Percentiles rank a stretch among this genome's conserved stretches.
These are phyloP conservation scores for Saturnispora halmiae DNA, from an alignment of 805 yeast genomes.

Conservation along the genomic window DNA sequence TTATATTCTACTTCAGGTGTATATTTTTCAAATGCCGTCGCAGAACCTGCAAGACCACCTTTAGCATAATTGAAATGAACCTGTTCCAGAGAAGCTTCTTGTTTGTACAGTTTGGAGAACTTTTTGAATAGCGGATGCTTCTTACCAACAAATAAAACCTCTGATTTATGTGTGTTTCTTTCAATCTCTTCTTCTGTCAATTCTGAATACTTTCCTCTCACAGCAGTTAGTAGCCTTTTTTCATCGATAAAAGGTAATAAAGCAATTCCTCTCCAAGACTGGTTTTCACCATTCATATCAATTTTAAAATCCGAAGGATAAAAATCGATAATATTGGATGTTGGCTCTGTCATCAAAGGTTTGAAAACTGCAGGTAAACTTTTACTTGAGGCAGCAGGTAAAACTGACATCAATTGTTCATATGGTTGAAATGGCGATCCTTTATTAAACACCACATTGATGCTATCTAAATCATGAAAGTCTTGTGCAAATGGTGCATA, in stretches of 20 bases:
- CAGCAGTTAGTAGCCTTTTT: conserved; percentile 55
- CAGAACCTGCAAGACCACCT: conserved; percentile 54
- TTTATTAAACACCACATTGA: conserved; percentile 46
- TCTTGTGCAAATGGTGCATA: conserved; percentile 97
- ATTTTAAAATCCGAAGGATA: conserved; percentile 83
- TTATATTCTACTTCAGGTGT: conserved; percentile 28
- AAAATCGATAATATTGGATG: conserved; percentile 80
- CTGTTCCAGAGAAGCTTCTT: conserved; percentile 32
- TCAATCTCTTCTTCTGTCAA: conserved; percentile 59
- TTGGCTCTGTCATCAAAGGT: conserved; percentile 68
- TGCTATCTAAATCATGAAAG: conserved; percentile 45
- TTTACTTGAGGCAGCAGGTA: conserved; percentile 90
- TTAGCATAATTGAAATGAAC: conserved; percentile 39
- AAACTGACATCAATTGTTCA: conserved; percentile 90
- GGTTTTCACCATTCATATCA: conserved; percentile 92
- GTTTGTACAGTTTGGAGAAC: conserved; percentile 37
- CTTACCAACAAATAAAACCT: conserved; percentile 59
- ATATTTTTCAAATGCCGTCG: conserved; percentile 30
- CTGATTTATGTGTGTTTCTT: conserved; percentile 64
- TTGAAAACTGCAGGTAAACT: conserved; percentile 74
- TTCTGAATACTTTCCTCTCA: conserved; percentile 50
- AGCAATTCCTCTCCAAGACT: conserved; percentile 94
- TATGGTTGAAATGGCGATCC: conserved; percentile 84
- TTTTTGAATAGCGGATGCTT: conserved; percentile 42
- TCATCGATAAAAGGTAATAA: conserved; percentile 87